These are phyloP conservation scores for Suaeda aralocaspica DNA, from an alignment of 148 eudicot species.

Conservation along the genomic window DNA sequence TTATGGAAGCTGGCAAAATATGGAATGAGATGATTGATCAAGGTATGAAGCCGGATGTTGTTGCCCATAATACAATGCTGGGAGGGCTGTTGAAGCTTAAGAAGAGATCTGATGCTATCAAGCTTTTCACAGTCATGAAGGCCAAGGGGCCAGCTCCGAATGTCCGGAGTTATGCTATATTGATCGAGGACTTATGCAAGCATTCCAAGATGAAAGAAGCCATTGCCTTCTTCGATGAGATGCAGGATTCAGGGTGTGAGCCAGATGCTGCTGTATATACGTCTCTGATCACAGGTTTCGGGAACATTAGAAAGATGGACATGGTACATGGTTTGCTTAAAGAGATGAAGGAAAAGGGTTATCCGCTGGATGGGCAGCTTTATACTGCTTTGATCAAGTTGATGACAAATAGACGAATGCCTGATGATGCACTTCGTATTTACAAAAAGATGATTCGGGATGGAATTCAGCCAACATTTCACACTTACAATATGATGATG, in stretches of 20 bases:
- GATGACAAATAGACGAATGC: constrained; percentile 63
- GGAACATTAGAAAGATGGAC: constrained; percentile 72
- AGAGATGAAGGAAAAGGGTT: constrained; percentile 79
- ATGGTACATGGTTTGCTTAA: constrained; percentile 52
- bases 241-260: constrained; percentile 54
- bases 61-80: constrained; percentile 74
- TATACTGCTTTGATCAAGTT: constrained; percentile 80
- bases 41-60: constrained; percentile 74
- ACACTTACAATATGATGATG: constrained; percentile 87
- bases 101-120: constrained; percentile 69
- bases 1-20: constrained; percentile 72
- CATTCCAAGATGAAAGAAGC: constrained; percentile 65
- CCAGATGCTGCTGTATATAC: constrained; percentile 81
- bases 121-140: constrained; percentile 80
- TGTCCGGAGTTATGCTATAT: constrained; percentile 68
- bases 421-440: constrained; percentile 67
- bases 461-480: constrained; percentile 61
- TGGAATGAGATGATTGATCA: constrained; percentile 89
- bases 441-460: constrained; percentile 70
- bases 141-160: constrained; percentile 78
- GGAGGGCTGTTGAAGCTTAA: constrained; percentile 67
- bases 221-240: constrained; percentile 55
- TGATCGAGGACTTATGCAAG: constrained; percentile 74
- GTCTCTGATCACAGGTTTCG: constrained; percentile 81
- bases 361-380: constrained; percentile 57